Evolutionary conservation across 768 basidiomycete genomes (phyloP).

Genomic region (Leccinum disarticulatum): DNA sequence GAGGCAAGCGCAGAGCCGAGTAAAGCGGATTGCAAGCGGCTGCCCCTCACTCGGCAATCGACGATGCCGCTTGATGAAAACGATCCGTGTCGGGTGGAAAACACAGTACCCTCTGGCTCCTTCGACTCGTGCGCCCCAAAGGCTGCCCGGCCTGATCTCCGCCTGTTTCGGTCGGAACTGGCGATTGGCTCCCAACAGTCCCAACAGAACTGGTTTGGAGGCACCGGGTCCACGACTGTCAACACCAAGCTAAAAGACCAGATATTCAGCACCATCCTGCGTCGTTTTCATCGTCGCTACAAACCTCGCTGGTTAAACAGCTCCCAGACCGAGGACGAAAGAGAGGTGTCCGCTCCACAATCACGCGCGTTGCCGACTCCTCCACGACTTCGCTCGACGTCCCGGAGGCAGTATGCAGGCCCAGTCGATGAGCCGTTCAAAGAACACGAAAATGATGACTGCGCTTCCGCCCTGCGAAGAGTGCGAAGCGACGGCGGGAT

Average conservation of each 20-base stretch:
- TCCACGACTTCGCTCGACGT: slow-evolving; percentile 15
- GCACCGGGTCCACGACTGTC: slow-evolving; percentile 89
- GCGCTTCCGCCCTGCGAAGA: slow-evolving; percentile 49
- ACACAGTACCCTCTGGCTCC: slow-evolving; percentile 29
- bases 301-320: slow-evolving; percentile 35
- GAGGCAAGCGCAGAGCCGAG: slow-evolving; percentile 17
- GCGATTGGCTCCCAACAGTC: slow-evolving; percentile 28
- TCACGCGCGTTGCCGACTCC: slow-evolving; percentile 24
- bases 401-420: slow-evolving; percentile 17
- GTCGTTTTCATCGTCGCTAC: slow-evolving; percentile 60
- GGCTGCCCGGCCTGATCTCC: slow-evolving; percentile 31
- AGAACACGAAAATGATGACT: slow-evolving; percentile 39
- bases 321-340: slow-evolving; percentile 56
- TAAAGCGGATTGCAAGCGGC: slow-evolving; percentile 31
- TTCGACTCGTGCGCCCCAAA: slow-evolving; percentile 3
- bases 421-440: slow-evolving; percentile 43
- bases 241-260: slow-evolving; percentile 95
- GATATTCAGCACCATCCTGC: slow-evolving; percentile 87
- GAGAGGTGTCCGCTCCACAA: slow-evolving; percentile 46
- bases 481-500: slow-evolving; percentile 62
- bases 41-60: slow-evolving; percentile 43
- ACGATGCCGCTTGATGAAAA: slow-evolving; percentile 37
- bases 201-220: slow-evolving; percentile 68
- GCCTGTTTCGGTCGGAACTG: slow-evolving; percentile 43
- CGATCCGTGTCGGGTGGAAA: slow-evolving; percentile 48